Conservation (phyloP, 148 eudicot species). For the Cornus controversa region DNA sequence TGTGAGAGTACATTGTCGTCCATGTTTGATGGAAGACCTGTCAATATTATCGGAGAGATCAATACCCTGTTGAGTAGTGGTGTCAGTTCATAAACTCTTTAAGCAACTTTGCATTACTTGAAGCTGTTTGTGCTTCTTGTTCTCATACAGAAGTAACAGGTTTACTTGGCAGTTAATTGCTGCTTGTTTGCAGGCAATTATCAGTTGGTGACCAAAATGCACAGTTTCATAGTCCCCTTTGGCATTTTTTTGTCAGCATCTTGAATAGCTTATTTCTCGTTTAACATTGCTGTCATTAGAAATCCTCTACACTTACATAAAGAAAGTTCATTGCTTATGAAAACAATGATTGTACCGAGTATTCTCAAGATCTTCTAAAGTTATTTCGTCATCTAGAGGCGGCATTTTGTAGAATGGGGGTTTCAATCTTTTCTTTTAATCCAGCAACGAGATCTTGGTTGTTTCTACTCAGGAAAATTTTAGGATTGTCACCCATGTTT, state of each 20-base stretch:
- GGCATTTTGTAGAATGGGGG: no score
- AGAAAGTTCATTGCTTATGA: background rate
- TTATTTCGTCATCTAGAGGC: no score
- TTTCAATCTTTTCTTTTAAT: no score
- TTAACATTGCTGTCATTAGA: background rate
- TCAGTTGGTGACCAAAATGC: background rate
- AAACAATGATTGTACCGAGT: no score
- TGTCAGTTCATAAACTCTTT: conserved; percentile 24
- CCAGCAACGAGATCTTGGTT: background rate
- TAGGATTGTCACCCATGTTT: no score
- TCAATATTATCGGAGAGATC: conserved; percentile 83
- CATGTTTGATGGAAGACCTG: conserved; percentile 92
- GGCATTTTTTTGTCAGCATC: background rate
- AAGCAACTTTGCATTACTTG: conserved; percentile 1
- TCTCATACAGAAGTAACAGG: background rate
- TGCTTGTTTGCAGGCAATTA: background rate
- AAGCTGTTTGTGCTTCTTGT: background rate
- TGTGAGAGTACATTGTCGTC: conserved; percentile 83
- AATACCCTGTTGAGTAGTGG: conserved; percentile 59
- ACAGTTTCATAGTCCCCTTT: background rate
- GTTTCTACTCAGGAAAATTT: no score
- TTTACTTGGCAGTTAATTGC: background rate
- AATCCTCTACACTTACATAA: background rate
- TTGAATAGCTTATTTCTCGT: background rate
- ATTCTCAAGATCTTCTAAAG: no score